A percentile compares a stretch with the other conserved stretches of the same genome.
Conservation (phyloP, 2,329 filamentous ascomycete species). For the Macrophomina phaseolina region DNA sequence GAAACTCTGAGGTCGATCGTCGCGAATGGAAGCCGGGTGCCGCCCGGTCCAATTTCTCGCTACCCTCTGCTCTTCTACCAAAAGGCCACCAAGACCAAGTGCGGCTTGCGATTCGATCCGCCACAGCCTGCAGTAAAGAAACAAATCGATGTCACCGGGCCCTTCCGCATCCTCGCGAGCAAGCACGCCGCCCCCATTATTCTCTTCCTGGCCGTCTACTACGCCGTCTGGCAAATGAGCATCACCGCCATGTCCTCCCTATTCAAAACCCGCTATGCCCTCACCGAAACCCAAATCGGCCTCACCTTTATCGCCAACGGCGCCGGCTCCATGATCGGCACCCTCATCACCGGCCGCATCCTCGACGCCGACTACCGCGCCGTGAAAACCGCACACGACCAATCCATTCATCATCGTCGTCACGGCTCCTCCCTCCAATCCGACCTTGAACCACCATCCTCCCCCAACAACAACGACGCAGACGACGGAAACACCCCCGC, state of each 20-base stretch:
- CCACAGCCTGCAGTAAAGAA: slow-evolving; percentile 1
- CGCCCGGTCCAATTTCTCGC: background rate
- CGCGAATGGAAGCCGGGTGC: background rate
- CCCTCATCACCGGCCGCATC: slow-evolving; percentile 58
- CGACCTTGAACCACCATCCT: slow-evolving; percentile 46
- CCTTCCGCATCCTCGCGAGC: slow-evolving; percentile 25
- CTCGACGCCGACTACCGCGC: slow-evolving; percentile 58
- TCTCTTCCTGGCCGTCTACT: slow-evolving; percentile 57
- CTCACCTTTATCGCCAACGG: slow-evolving; percentile 63
- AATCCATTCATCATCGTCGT: too few relatives aligned
- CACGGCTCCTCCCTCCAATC: background rate
- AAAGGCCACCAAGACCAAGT: background rate
- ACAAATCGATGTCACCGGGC: slow-evolving; percentile 12
- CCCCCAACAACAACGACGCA: background rate
- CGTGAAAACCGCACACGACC: slow-evolving; percentile 48
- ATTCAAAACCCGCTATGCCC: slow-evolving; percentile 51
- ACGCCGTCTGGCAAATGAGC: slow-evolving; percentile 62
- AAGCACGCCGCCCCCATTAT: slow-evolving; percentile 53
- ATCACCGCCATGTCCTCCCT: slow-evolving; percentile 60
- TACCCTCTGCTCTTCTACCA: slow-evolving; percentile 1
- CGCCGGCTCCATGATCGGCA: slow-evolving; percentile 61
- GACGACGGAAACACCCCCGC: background rate
- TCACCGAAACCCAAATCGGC: slow-evolving; percentile 54
- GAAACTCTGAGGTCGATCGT: slow-evolving; percentile 45
- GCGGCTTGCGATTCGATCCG: background rate